Conservation (phyloP, 345 rosid genomes). For the Eutrema japonicum region DNA sequence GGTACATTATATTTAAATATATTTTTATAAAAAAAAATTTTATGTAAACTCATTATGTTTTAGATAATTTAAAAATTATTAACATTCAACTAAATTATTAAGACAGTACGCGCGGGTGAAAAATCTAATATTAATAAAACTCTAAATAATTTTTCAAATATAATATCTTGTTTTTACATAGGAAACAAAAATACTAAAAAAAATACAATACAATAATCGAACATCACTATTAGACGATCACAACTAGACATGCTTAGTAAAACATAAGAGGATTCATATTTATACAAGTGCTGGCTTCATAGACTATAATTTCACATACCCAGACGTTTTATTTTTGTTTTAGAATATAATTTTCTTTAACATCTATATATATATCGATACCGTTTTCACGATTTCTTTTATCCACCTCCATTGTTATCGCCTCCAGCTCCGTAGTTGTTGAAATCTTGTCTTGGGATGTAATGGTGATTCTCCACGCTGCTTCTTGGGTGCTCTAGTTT, state of each 20-base stretch:
- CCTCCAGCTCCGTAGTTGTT: slow-evolving; percentile 40
- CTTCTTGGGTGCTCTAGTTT: slow-evolving; percentile 38
- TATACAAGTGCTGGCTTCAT: background rate
- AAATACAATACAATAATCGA: slow-evolving; percentile 1
- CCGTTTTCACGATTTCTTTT: background rate
- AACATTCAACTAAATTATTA: no score
- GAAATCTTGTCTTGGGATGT: slow-evolving; percentile 59
- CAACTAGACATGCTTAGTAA: background rate
- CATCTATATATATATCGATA: no score
- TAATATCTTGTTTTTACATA: no score
- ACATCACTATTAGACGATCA: background rate
- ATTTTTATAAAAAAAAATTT: no score
- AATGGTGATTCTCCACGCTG: slow-evolving; percentile 54
- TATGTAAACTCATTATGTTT: no score
- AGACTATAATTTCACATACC: background rate
- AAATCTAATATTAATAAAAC: no score
- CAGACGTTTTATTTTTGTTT: slow-evolving; percentile 7
- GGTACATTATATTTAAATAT: no score
- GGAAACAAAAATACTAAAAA: no score
- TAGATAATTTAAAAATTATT: no score
- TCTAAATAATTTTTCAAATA: no score
- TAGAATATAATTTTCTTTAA: no score
- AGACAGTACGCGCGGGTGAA: no score
- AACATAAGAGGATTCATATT: background rate
- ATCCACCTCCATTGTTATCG: background rate